phyloP scores from a whole-genome alignment of 2,329 filamentous ascomycete species.

The Thermoascus crustaceus region DNA sequence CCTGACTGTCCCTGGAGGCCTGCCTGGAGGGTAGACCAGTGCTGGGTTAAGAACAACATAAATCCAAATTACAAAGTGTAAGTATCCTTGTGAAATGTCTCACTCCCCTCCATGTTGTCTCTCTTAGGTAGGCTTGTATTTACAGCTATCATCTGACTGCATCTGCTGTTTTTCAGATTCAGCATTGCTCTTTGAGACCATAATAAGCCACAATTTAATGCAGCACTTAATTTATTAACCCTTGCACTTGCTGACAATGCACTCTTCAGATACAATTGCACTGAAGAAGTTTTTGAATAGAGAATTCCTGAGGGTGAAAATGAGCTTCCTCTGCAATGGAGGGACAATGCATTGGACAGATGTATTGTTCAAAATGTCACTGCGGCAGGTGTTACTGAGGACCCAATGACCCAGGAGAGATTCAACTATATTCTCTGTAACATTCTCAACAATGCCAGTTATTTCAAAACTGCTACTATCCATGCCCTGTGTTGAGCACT shows the following conservation, averaged over 20 bases:
- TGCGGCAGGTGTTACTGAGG: constrained; percentile 4
- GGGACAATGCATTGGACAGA: constrained; percentile 5
- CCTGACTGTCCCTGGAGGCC: neutral
- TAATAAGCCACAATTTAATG: neutral
- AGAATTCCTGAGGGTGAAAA: constrained; percentile 7
- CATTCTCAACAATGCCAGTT: constrained; percentile 5
- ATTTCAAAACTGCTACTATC: constrained; percentile 6
- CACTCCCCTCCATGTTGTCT: too few species aligned
- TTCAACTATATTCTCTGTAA: constrained; percentile 3
- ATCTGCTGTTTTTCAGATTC: neutral
- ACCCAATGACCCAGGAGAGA: constrained; percentile 5
- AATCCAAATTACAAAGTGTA: neutral
- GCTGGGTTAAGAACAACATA: neutral
- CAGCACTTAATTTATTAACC: neutral
- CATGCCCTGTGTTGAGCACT: constrained; percentile 5
- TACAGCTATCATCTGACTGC: neutral
- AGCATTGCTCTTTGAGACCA: neutral
- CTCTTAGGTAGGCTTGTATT: too few species aligned
- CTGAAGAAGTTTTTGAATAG: constrained; percentile 6
- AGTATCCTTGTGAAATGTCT: too few species aligned
- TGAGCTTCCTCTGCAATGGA: constrained; percentile 6
- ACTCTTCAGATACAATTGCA: neutral
- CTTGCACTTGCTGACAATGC: neutral
- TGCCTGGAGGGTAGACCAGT: neutral
- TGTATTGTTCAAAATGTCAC: constrained; percentile 5